Percentiles rank a stretch among this genome's conserved stretches.
Evolutionary conservation across 441 rosid genomes (phyloP).

Genomic region (Omphalea diandra): DNA sequence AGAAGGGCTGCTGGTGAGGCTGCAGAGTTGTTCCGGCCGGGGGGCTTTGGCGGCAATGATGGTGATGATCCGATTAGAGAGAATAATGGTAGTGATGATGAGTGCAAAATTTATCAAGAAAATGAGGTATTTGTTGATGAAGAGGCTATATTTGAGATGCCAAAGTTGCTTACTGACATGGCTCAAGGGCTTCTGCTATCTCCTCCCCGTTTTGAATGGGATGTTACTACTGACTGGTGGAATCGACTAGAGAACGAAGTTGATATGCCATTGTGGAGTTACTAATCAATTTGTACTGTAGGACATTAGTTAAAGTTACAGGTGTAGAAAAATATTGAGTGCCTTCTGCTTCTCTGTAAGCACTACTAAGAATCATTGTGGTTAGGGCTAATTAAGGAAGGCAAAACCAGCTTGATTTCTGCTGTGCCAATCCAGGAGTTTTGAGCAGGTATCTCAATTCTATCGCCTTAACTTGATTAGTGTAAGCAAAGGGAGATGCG

Average conservation of each 20-base stretch:
- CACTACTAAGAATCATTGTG: no score
- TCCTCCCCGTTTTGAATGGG: constrained; percentile 36
- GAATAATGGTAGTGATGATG: constrained; percentile 11
- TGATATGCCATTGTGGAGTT: constrained; percentile 48
- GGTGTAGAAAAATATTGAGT: no score
- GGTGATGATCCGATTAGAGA: constrained; percentile 6
- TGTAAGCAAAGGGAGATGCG: no score
- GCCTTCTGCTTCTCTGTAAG: no score
- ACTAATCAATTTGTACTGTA: not conserved
- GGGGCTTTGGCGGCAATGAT: constrained; percentile 20
- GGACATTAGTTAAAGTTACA: no score
- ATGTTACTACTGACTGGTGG: constrained; percentile 6
- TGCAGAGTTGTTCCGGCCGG: constrained; percentile 50
- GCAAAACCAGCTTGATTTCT: no score
- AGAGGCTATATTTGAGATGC: constrained; percentile 45
- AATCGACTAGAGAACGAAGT: constrained; percentile 10
- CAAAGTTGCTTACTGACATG: constrained; percentile 39
- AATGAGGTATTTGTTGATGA: constrained; percentile 28
- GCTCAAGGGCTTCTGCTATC: constrained; percentile 58
- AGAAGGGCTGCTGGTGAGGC: constrained; percentile 56
- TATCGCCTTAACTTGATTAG: no score
- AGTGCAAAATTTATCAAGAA: constrained; percentile 9
- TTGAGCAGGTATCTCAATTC: no score
- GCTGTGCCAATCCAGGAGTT: no score
- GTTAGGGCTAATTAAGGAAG: no score